phyloP scores from a whole-genome alignment of 1,139 yeast species.

The Kurtzmaniella natalensis region DNA sequence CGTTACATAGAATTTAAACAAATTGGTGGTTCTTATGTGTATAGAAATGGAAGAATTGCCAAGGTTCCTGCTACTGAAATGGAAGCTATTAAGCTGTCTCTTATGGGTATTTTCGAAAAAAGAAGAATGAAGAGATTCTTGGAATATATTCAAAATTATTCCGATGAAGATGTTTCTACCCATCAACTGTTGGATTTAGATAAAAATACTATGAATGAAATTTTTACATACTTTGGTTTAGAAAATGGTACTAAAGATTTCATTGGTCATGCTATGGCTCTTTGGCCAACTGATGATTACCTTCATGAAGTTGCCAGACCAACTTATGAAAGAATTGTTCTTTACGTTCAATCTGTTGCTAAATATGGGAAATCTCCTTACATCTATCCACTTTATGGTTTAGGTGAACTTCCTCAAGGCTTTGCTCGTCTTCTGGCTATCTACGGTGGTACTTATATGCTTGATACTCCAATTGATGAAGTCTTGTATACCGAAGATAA shows the following conservation, averaged over 20 bases:
- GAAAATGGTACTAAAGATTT: constrained; percentile 94
- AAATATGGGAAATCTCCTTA: constrained; percentile 96
- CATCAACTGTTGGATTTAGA: constrained; percentile 88
- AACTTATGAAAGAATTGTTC: constrained; percentile 77
- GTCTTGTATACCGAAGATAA: constrained; percentile 62
- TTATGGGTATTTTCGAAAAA: constrained; percentile 96
- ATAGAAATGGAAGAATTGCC: constrained; percentile 85
- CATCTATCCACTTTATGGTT: constrained; percentile 91
- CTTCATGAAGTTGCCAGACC: constrained; percentile 88
- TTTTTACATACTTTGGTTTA: constrained; percentile 83
- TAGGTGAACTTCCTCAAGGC: constrained; percentile 98
- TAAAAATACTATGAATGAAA: constrained; percentile 86
- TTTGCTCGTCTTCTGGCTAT: constrained; percentile 96
- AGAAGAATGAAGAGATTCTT: constrained; percentile 90
- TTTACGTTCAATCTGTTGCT: constrained; percentile 88
- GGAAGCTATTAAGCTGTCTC: constrained; percentile 86
- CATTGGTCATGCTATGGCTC: constrained; percentile 98
- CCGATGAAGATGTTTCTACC: constrained; percentile 73
- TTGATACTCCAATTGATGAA: constrained; percentile 93
- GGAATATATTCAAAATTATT: constrained; percentile 80
- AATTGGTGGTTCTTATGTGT: constrained; percentile 90
- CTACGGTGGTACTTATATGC: constrained; percentile 98
- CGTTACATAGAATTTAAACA: constrained; percentile 95
- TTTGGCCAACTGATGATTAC: constrained; percentile 92
- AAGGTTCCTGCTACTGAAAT: constrained; percentile 91